These are phyloP conservation scores for Aspergillus sclerotialis DNA, from an alignment of 2,329 filamentous ascomycete species.

Conservation along the genomic window DNA sequence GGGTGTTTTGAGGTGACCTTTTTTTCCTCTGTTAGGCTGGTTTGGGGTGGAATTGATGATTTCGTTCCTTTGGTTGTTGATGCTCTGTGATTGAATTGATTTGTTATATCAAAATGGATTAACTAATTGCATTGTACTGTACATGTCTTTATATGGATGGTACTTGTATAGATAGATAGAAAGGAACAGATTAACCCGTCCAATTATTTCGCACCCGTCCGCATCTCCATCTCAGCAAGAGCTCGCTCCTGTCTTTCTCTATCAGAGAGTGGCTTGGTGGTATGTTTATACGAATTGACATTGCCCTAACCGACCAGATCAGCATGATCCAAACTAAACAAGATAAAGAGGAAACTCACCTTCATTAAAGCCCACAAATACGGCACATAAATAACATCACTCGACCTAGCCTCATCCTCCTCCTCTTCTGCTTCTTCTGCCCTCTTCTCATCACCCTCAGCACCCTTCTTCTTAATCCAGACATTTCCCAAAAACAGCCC, in stretches of 20 bases:
- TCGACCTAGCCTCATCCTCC: conserved; percentile 10
- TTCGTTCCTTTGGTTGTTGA: too few species aligned
- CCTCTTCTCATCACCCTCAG: conserved; percentile 11
- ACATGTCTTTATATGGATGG: too few species aligned
- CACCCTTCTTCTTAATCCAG: conserved; percentile 36
- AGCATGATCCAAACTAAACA: not conserved
- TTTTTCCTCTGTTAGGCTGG: too few species aligned
- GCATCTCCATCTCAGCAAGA: conserved; percentile 7
- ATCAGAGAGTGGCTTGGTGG: conserved; percentile 14
- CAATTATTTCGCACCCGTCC: too few species aligned
- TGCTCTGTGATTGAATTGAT: too few species aligned
- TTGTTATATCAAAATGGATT: too few species aligned
- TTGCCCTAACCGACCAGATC: conserved; percentile 11
- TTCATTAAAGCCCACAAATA: conserved; percentile 26
- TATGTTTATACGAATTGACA: conserved; percentile 17
- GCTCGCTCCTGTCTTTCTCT: conserved; percentile 11
- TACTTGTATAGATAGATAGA: too few species aligned
- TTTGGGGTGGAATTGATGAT: too few species aligned
- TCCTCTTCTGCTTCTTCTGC: too few species aligned
- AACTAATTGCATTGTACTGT: too few species aligned
- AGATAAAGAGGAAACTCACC: conserved; percentile 8
- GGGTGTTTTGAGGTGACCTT: too few species aligned
- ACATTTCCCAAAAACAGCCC: conserved; percentile 46
- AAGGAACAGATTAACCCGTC: too few species aligned
- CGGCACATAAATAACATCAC: conserved; percentile 24